These are phyloP conservation scores for Babesia divergens DNA, from an alignment of 169 alveolate species.

Conservation along the genomic window DNA sequence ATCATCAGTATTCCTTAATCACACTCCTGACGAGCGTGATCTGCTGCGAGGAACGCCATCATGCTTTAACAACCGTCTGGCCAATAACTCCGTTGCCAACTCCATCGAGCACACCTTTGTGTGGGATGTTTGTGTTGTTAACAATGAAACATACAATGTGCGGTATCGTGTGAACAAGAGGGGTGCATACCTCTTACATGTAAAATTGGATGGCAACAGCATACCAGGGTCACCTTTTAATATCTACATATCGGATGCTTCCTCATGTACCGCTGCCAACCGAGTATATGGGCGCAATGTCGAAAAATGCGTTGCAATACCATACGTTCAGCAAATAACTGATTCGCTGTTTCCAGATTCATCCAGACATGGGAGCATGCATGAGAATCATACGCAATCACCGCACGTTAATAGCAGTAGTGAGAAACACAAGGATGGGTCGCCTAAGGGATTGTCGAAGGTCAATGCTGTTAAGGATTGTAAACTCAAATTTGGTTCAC, in stretches of 20 bases:
- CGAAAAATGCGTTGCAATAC: conserved; percentile 34
- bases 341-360: conserved; percentile 16
- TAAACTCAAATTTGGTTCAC: no score
- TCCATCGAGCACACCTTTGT: conserved; percentile 29
- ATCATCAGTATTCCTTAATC: conserved; percentile 32
- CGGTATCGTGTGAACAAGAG: conserved; percentile 28
- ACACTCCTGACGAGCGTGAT: conserved; percentile 51
- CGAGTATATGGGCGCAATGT: conserved; percentile 24
- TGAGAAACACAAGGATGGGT: no score
- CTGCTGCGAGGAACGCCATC: conserved; percentile 30
- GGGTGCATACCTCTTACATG: conserved; percentile 50
- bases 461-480: no score
- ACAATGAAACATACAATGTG: conserved; percentile 32
- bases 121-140: conserved; percentile 60
- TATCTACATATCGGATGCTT: conserved; percentile 54
- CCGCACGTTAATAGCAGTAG: no score
- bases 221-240: conserved; percentile 61
- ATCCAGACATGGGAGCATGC: no score
- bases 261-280: conserved; percentile 11
- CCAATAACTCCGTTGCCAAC: conserved; percentile 42
- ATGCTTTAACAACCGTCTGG: conserved; percentile 26
- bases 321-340: conserved; percentile 29
- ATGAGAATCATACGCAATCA: no score
- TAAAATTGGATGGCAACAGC: conserved; percentile 56
- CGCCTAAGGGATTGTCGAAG: no score